Evolutionary conservation across 78 protist species (phyloP).

Genomic region (Dictyostelium intermedium): DNA sequence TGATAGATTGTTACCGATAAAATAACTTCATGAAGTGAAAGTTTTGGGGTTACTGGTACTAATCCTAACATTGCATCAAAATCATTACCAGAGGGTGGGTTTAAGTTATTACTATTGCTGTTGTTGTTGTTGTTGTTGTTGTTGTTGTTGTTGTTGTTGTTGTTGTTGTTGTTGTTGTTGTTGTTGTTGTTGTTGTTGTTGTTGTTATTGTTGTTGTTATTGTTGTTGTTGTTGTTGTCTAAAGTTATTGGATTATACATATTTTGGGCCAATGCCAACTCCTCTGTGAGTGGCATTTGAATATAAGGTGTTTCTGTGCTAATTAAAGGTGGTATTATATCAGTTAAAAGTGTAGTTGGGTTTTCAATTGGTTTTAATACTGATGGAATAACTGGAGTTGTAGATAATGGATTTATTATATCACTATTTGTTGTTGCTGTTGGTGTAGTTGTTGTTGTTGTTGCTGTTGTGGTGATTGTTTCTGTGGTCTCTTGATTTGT

Average conservation of each 20-base stretch:
- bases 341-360: background rate
- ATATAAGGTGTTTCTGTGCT: background rate
- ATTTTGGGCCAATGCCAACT: background rate
- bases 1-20: slow-evolving; percentile 47
- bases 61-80: background rate
- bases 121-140: background rate
- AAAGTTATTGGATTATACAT: background rate
- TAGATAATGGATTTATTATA: no score
- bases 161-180: background rate
- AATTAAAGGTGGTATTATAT: background rate
- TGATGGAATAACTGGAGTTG: background rate
- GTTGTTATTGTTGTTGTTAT: no score
- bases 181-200: background rate
- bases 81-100: background rate
- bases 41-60: background rate
- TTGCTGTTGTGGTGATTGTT: background rate
- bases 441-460: background rate
- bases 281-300: background rate
- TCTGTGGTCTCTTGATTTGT: background rate
- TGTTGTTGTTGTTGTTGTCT: background rate
- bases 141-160: background rate
- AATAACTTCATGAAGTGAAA: background rate
- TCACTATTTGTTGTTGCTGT: no score
- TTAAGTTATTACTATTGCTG: background rate
- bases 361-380: background rate